A percentile compares a stretch with the other conserved stretches of the same genome.
phyloP scores from a whole-genome alignment of 2,329 filamentous ascomycete species.

The Pseudopithomyces maydicus region DNA sequence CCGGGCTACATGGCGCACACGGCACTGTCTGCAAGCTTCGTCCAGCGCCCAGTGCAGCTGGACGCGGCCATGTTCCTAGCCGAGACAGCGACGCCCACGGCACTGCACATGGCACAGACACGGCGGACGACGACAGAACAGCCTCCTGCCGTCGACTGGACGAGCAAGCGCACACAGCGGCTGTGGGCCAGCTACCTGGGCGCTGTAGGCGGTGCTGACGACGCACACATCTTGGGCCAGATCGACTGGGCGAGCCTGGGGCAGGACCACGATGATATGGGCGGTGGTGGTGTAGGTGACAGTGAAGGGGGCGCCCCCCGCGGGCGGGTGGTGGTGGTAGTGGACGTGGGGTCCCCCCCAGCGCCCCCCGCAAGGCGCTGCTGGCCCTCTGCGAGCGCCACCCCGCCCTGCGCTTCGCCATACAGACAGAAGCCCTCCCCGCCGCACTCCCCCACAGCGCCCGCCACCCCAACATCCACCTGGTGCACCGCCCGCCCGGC shows the following conservation, averaged over 20 bases:
- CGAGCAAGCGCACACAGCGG: background rate
- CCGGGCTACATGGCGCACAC: constrained; percentile 44
- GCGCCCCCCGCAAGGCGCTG: too few species aligned
- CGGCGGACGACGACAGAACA: constrained; percentile 2
- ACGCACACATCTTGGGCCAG: background rate
- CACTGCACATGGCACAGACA: constrained; percentile 36
- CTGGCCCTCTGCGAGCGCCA: background rate
- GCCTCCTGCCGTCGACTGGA: constrained; percentile 1
- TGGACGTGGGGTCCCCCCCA: background rate
- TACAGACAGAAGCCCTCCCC: constrained; percentile 6
- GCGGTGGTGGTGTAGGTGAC: background rate
- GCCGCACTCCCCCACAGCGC: background rate
- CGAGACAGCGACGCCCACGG: constrained; percentile 39
- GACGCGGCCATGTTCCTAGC: constrained; percentile 50
- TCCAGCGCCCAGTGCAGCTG: constrained; percentile 37
- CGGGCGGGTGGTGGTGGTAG: background rate
- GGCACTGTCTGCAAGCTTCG: constrained; percentile 45
- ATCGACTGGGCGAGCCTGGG: background rate
- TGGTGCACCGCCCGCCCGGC: constrained; percentile 23
- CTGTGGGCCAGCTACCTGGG: background rate
- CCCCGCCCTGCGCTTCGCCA: background rate
- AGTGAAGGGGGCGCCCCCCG: too few species aligned
- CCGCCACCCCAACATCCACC: constrained; percentile 11
- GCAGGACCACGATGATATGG: background rate
- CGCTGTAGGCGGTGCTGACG: background rate